Evolutionary conservation across 257 asterid species (phyloP).

Genomic region (Solanum medicagineum): DNA sequence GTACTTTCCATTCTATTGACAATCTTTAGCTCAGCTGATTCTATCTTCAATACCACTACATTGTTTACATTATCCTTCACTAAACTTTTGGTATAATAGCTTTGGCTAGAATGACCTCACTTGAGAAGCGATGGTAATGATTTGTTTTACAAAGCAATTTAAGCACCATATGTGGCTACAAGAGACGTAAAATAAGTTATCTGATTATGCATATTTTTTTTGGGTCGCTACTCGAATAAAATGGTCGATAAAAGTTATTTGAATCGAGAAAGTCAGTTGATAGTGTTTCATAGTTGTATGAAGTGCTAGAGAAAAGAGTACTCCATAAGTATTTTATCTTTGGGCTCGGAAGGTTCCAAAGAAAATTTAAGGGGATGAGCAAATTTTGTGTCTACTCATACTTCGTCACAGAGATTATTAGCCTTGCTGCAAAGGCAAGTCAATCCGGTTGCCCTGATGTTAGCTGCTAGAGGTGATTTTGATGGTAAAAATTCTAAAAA

Average conservation of each 20-base stretch:
- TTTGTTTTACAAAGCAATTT: background rate
- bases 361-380: background rate
- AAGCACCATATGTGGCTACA: background rate
- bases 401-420: background rate
- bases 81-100: background rate
- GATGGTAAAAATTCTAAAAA: background rate
- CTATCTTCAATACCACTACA: background rate
- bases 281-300: background rate
- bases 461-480: background rate
- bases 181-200: background rate
- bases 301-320: background rate
- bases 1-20: background rate
- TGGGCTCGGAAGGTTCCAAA: background rate
- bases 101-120: background rate
- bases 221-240: background rate
- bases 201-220: background rate
- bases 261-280: background rate
- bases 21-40: background rate
- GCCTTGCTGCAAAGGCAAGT: background rate
- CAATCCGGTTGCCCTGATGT: background rate
- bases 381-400: background rate
- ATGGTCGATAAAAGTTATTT: background rate
- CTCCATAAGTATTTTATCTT: background rate
- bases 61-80: background rate
- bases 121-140: background rate